phyloP scores from a whole-genome alignment of 345 rosid species.

The Reutealis trisperma region DNA sequence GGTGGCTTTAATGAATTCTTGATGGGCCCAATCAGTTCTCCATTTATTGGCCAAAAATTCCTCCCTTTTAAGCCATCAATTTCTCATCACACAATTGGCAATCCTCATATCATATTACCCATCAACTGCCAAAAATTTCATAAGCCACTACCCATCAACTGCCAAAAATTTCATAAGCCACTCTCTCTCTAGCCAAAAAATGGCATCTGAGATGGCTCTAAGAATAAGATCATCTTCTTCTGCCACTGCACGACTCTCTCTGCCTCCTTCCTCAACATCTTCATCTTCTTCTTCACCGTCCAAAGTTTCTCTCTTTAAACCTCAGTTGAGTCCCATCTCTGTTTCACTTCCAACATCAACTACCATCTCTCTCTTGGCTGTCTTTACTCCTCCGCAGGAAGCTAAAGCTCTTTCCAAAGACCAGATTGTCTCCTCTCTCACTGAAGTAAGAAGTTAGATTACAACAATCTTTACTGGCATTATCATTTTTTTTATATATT shows the following conservation, averaged over 20 bases:
- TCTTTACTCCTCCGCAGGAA: constrained; percentile 55
- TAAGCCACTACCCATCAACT: not conserved
- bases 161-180: not conserved
- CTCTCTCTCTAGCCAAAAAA: not conserved
- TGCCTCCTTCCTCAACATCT: constrained; percentile 22
- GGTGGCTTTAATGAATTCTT: not conserved
- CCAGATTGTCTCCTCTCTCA: constrained; percentile 81
- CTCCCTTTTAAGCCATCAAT: not conserved
- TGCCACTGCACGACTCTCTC: constrained; percentile 41
- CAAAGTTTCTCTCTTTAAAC: constrained; percentile 33
- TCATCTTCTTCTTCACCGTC: constrained; percentile 31
- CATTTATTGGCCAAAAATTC: not conserved
- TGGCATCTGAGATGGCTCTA: constrained; percentile 51
- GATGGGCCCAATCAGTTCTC: not conserved
- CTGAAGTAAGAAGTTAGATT: constrained; percentile 46
- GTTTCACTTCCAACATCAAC: constrained; percentile 63
- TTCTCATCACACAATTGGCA: constrained; percentile 9
- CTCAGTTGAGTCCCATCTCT: constrained; percentile 44
- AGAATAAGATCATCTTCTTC: constrained; percentile 34
- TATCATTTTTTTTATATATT: no score
- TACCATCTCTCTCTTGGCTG: constrained; percentile 57
- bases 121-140: not conserved
- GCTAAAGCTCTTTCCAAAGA: constrained; percentile 79
- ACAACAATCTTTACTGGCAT: not conserved
- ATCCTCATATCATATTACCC: not conserved